Evolutionary conservation across 257 asterid species (phyloP), one percentile per base, ranked within the genome.

Genomic region (Solanum megistacrolobum): DNA sequence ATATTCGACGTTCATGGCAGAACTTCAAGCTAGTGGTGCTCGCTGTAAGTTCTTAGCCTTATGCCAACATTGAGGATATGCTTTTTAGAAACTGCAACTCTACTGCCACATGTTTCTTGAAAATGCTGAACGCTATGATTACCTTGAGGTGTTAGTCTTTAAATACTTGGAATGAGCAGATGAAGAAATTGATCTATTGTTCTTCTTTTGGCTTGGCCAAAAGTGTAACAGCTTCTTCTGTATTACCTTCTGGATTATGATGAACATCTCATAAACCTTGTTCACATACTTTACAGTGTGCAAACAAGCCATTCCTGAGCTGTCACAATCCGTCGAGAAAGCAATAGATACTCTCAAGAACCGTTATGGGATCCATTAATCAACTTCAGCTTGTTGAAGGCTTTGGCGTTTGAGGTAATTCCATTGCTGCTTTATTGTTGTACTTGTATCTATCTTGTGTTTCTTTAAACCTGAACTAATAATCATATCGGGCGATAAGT

Each of bases 251-350:
- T 31, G 85, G 68, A 48, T 76, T 48, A 66, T 32, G 48, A 29
- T 83, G 73, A 62, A 68, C 87, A 76, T 72, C 82, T 43, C 73
- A 68, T 66, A n/a, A 38, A 66, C 66, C 13, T 83, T 81, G 39
- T 41, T 32, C 39, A 36, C 75, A 75, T 88, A 87, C 69, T 69
- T 89, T 90, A 78, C 96, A 97, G 98, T 96, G 88, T 89, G 90
- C 87, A 95, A 94, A 91, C 91, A 93, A 86, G 85, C 98, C 83
- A 86, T 97, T 84, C 96, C 98, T 1, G 95, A 93, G 92, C 95
- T 96, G 78, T 90, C 93, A 38, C 93, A 93, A 60, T 92, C 94
- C 27, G 86, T 93, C 5, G 98, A 94, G 95, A 94, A 96, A 88
- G 88, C 93, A 85, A 89, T 96, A 86, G 92, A 92, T 90, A 90